phyloP scores from a whole-genome alignment of 2,329 filamentous ascomycete genomes.

The Ascochyta fabae region DNA sequence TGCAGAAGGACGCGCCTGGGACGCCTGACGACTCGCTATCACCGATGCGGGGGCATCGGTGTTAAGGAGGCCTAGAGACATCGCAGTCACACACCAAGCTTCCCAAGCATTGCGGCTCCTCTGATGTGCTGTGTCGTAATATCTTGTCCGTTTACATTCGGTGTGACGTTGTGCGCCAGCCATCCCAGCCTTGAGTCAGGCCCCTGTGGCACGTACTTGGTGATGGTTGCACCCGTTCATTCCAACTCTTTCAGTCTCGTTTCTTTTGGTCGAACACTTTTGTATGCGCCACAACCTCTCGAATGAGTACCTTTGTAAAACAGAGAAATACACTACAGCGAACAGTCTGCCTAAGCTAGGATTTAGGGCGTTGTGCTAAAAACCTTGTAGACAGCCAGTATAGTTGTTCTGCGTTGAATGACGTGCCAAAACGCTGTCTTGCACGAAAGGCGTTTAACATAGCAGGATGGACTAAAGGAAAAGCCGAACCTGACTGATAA shows the following conservation, averaged over 20 bases:
- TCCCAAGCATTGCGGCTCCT: not conserved
- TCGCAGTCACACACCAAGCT: not conserved
- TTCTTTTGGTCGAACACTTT: no score
- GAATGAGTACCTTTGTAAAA: no score
- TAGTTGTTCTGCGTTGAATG: no score
- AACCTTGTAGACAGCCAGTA: no score
- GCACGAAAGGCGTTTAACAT: no score
- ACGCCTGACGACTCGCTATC: not conserved
- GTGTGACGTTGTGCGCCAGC: not conserved
- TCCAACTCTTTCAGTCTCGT: not conserved
- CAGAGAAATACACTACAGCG: no score
- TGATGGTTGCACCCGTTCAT: not conserved
- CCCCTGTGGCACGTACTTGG: not conserved
- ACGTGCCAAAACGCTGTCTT: no score
- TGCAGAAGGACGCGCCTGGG: not conserved
- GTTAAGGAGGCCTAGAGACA: not conserved
- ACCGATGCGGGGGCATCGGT: slow-evolving; percentile 3
- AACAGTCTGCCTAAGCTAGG: no score
- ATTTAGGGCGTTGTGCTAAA: no score
- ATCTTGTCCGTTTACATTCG: not conserved
- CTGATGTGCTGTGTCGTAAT: not conserved
- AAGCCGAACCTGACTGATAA: not conserved
- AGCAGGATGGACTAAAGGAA: not conserved
- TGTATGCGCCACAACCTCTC: no score
- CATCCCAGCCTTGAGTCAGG: not conserved